Base-by-base conservation (phyloP, 306 rosid species). In the Dalbergia cochinchinensis region DNA sequence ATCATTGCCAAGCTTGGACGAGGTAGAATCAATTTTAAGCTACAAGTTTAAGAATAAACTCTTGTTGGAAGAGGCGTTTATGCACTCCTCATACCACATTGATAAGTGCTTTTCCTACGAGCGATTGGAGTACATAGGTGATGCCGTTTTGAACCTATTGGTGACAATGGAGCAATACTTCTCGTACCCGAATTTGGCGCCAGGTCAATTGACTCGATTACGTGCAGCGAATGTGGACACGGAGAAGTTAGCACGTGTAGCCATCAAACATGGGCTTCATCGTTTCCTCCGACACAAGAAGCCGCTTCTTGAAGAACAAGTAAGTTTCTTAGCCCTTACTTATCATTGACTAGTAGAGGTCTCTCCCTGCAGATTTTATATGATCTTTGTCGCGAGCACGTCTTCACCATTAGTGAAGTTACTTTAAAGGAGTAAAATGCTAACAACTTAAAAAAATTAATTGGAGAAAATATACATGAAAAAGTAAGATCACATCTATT, bases 181-280 rank as follows among this genome's bases (percentile, higher is more conserved):
- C 55, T 2, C 11, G 22, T 81, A 88, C 66, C 89, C 90, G 22
- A 34, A 41, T 10, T 44, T 86, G 13, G 26, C 79, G 0, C 84
- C 88, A 0, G 94, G 94, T 4, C 57, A n/a, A 0, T 20, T 89
- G 76, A 91, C 97, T 16, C 86, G 78, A 4, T 86, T 91, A 31
- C 84, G 91, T 0, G 87, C 97, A 0, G 78, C 87, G n/a, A 89
- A 91, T n/a, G 94, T 91, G 0, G 91, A 91, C 59, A 81, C 91
- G 0, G 97, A 91, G 65, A 91, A 91, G 71, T 89, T 89, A 4
- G 91, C 94, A 2, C 92, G 97, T 10, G 92, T 85, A 6, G 88
- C 92, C 0, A 9, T 89, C 22, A 78, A 58, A 12, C 94, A 88
- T 22, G 89, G 83, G 1, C 44, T 91, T n/a, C 86, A 91, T 63